Evolutionary conservation across 305 asterid genomes (phyloP).

Genomic region (Petunia hybrid): DNA sequence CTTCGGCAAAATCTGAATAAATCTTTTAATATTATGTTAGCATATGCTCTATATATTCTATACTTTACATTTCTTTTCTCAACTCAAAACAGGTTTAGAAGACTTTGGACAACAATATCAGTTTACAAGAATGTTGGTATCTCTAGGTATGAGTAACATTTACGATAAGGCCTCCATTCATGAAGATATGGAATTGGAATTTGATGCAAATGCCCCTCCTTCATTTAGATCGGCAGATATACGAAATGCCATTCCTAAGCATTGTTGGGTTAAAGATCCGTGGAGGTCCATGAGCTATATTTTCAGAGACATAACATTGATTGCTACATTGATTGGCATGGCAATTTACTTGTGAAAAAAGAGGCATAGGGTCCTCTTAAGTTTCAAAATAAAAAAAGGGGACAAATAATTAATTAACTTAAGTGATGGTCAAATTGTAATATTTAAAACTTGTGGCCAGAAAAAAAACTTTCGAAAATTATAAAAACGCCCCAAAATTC

Average conservation of each 20-base stretch:
- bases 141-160: background rate
- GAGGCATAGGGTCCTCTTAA: too few relatives aligned
- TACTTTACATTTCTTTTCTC: background rate
- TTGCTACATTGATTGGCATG: conserved; percentile 58
- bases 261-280: conserved; percentile 88
- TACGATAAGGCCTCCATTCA: background rate
- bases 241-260: conserved; percentile 81
- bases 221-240: conserved; percentile 74
- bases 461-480: too few relatives aligned
- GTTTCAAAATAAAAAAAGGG: too few relatives aligned
- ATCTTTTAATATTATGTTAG: too few relatives aligned
- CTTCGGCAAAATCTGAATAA: too few relatives aligned
- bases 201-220: conserved; percentile 77
- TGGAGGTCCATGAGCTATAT: conserved; percentile 74
- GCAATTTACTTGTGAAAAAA: conserved; percentile 15
- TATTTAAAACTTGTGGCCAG: too few relatives aligned
- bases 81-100: background rate
- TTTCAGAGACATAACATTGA: conserved; percentile 63
- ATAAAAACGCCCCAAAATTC: too few relatives aligned
- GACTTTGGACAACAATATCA: background rate
- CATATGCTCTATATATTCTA: too few relatives aligned
- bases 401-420: too few relatives aligned
- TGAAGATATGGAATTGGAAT: conserved; percentile 40
- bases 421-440: too few relatives aligned
- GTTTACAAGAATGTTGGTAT: background rate